Base-by-base conservation (phyloP, 2,329 filamentous ascomycete species). In the Huntiella savannae region DNA sequence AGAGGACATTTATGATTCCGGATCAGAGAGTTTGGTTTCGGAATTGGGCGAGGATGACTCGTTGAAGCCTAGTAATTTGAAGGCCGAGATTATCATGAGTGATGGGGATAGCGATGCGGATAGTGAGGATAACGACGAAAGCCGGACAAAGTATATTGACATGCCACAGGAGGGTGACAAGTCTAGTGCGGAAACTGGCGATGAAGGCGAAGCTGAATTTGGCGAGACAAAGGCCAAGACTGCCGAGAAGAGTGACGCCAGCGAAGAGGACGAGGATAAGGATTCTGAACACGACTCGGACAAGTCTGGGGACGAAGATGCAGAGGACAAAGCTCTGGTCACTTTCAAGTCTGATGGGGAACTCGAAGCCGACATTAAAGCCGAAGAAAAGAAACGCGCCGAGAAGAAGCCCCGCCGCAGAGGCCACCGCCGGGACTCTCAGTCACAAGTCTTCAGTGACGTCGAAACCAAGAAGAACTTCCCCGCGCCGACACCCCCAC, bases 221-320 rank as follows among this genome's bases (percentile, higher is more conserved):
- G 22, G 22, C 8, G 7, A 15, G 38, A 32, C n/a, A 28, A 41
- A 33, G 40, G 22, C 7, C 19, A 39, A 34, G 3, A 38, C 41
- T 42, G 41, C 41, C 16, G 42, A 49, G 5, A 22, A 36, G 13
- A 41, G 35, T 34, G 45, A 17, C 12, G 43, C 34, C n/a, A 33
- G 44, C 12, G n/a, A 34, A 12, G 22, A 46, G 8, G n/a, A 13
- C 12, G 33, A 36, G 7, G 37, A 40, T 4, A 34, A 49, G 6
- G 32, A 40, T 22, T 13, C 4, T 16, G 15, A 10, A 13, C n/a
- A 22, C 19, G 15, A 40, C n/a, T 4, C 8, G 1, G 16, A 17
- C 16, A 32, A 15, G n/a, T n/a, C 13, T 10, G 33, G 28, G 7
- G 16, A 16, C 5, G 43, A 39, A 4, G 16, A 11, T 13, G 17